Evolutionary conservation across 2,329 filamentous ascomycete species (phyloP).

Genomic region (Pseudocercospora musae): DNA sequence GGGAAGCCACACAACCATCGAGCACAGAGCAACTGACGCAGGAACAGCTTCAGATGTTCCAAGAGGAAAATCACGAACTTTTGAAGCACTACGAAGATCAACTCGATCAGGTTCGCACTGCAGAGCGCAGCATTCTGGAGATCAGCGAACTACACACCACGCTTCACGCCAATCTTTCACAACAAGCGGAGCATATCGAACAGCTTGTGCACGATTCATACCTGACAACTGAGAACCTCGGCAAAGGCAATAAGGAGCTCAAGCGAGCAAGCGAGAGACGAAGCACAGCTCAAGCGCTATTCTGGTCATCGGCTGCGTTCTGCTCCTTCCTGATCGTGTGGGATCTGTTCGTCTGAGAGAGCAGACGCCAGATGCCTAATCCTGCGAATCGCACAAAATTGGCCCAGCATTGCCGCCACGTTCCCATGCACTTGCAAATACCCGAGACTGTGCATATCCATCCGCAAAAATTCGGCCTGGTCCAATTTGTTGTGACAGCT

Average conservation of each 20-base stretch:
- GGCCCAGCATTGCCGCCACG: too few relatives aligned
- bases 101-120: conserved; percentile 87
- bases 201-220: conserved; percentile 82
- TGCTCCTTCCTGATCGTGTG: conserved; percentile 47
- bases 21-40: conserved; percentile 57
- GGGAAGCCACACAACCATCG: neutral
- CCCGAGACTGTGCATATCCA: too few relatives aligned
- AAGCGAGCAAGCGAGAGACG: conserved; percentile 67
- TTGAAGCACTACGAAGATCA: conserved; percentile 89
- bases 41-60: conserved; percentile 90
- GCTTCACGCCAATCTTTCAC: conserved; percentile 78
- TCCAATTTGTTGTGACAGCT: too few relatives aligned
- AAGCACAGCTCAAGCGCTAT: conserved; percentile 50
- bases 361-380: neutral
- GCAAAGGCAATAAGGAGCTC: conserved; percentile 84
- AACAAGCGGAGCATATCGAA: conserved; percentile 84
- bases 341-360: conserved; percentile 46
- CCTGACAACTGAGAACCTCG: conserved; percentile 79
- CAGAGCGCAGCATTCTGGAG: conserved; percentile 85
- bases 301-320: conserved; percentile 46
- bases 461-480: too few relatives aligned
- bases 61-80: conserved; percentile 88
- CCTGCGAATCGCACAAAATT: too few relatives aligned
- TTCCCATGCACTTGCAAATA: too few relatives aligned
- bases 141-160: conserved; percentile 90